Evolutionary conservation across 345 rosid species (phyloP).

Genomic region (Brassica carinata): DNA sequence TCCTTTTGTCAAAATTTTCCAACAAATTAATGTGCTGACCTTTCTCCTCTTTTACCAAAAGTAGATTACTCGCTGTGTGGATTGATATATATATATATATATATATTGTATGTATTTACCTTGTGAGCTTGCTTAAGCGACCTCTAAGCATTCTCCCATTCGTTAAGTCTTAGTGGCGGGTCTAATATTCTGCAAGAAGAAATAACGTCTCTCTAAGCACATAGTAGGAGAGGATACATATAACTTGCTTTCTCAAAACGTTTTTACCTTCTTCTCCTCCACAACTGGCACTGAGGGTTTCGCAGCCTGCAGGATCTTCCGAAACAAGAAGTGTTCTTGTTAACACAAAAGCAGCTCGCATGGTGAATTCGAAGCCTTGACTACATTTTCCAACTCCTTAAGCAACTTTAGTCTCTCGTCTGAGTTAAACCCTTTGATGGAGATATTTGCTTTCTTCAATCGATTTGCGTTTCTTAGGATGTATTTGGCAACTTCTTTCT

Average conservation of each 20-base stretch:
- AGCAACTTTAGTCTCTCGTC: too few relatives aligned
- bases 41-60: not conserved
- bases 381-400: too few relatives aligned
- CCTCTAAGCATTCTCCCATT: conserved; percentile 90
- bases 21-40: not conserved
- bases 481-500: too few relatives aligned
- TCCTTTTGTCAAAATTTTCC: too few relatives aligned
- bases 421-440: too few relatives aligned
- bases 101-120: conserved; percentile 43
- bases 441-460: too few relatives aligned
- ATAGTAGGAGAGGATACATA: not conserved
- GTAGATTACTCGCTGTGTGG: not conserved
- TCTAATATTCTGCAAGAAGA: conserved; percentile 61
- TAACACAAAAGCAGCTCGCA: too few relatives aligned
- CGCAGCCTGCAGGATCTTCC: conserved; percentile 71
- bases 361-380: too few relatives aligned
- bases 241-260: not conserved
- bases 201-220: not conserved
- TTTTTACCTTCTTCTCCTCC: conserved; percentile 80
- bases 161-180: conserved; percentile 95
- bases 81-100: not conserved
- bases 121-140: conserved; percentile 89
- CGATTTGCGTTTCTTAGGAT: too few relatives aligned
- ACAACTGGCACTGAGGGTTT: conserved; percentile 69
- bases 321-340: too few relatives aligned